phyloP scores from a whole-genome alignment of 148 eudicot species.

The Rhododendron kiyosumense region DNA sequence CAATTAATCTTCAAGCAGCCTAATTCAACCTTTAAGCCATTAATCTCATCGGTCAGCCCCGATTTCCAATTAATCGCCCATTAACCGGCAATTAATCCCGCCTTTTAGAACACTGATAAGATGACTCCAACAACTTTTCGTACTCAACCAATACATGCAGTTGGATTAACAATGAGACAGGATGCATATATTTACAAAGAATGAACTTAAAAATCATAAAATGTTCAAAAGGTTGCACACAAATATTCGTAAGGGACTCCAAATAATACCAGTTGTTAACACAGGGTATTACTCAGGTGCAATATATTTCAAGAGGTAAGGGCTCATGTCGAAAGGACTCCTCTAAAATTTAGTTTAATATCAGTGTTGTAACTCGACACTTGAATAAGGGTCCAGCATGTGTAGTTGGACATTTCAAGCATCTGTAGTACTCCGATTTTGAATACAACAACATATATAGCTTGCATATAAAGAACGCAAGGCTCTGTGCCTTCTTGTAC shows the following conservation, averaged over 20 bases:
- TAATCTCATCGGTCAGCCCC: too few species aligned
- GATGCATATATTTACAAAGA: background rate
- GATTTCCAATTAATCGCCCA: too few species aligned
- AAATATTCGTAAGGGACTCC: background rate
- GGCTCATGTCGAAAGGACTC: background rate
- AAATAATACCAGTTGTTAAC: background rate
- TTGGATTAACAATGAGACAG: background rate
- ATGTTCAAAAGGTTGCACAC: background rate
- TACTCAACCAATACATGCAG: constrained; percentile 23
- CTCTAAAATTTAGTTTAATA: background rate
- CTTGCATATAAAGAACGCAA: background rate
- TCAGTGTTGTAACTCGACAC: background rate
- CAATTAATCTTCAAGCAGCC: too few species aligned
- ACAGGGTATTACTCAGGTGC: background rate
- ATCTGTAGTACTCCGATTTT: background rate
- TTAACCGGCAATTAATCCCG: too few species aligned
- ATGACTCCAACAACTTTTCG: constrained; percentile 76
- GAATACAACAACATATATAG: background rate
- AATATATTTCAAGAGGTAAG: background rate
- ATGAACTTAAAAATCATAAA: background rate
- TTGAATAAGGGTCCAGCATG: background rate
- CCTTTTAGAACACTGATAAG: too few species aligned
- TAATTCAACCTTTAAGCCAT: too few species aligned
- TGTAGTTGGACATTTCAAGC: background rate
- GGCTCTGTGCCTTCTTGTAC: background rate